A percentile compares a stretch with the other conserved stretches of the same genome.
Conservation (phyloP, 306 rosid genomes). For the Acacia crassicarpa region DNA sequence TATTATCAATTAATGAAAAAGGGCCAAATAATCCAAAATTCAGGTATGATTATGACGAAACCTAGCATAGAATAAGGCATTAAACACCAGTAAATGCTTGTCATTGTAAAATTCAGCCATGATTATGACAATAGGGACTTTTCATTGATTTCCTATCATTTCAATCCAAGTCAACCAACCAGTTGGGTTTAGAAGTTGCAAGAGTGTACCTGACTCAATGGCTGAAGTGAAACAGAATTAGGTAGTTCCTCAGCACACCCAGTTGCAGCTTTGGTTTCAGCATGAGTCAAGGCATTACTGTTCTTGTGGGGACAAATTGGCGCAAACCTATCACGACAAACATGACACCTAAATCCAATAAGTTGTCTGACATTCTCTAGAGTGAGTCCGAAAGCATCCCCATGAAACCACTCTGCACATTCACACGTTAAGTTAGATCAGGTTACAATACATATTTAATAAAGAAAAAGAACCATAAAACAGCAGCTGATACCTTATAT, state of each 20-base stretch:
- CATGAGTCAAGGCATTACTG: slow-evolving; percentile 45
- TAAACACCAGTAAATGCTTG: slow-evolving; percentile 5
- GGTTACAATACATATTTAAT: slow-evolving; percentile 24
- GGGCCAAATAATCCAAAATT: not conserved
- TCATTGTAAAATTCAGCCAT: not conserved
- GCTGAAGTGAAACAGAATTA: slow-evolving; percentile 46
- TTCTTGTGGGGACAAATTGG: slow-evolving; percentile 76
- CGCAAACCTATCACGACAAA: slow-evolving; percentile 61
- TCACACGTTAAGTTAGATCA: slow-evolving; percentile 26
- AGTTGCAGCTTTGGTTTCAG: slow-evolving; percentile 47
- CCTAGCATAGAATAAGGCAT: not conserved
- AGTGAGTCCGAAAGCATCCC: slow-evolving; percentile 83
- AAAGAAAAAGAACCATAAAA: not conserved
- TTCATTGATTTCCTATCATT: slow-evolving; percentile 12
- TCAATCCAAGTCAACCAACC: slow-evolving; percentile 10
- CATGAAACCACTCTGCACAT: slow-evolving; percentile 91
- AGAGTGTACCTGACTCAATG: slow-evolving; percentile 57
- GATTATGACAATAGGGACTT: not conserved
- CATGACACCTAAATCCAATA: slow-evolving; percentile 88
- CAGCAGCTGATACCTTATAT: not conserved
- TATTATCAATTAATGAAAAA: not conserved
- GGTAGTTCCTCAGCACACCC: slow-evolving; percentile 63
- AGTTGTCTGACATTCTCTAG: slow-evolving; percentile 53
- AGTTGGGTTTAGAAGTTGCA: slow-evolving; percentile 10
- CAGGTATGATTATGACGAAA: not conserved